phyloP scores from a whole-genome alignment of 1,139 yeast species.

The Nakaseomyces bracarensis region DNA sequence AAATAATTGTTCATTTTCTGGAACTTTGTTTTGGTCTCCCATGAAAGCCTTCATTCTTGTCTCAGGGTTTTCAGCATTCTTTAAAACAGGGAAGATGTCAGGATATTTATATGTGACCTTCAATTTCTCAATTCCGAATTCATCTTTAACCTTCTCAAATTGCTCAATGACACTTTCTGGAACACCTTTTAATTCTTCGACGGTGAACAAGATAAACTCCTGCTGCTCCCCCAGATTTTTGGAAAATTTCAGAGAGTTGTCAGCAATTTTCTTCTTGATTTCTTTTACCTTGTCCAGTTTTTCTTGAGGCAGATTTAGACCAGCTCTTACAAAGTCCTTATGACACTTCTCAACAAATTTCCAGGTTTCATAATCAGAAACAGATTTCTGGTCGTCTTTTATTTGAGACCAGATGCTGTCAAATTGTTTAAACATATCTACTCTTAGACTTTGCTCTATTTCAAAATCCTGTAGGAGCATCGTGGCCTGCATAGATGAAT shows the following conservation, averaged over 20 bases:
- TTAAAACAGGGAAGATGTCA: slow-evolving; percentile 66
- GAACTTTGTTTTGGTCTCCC: slow-evolving; percentile 60
- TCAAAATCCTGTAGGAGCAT: slow-evolving; percentile 46
- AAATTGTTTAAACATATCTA: slow-evolving; percentile 56
- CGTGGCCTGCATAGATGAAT: slow-evolving; percentile 60
- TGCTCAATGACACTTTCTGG: slow-evolving; percentile 54
- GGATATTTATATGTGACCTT: slow-evolving; percentile 79
- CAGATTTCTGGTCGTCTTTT: slow-evolving; percentile 30
- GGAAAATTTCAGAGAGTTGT: slow-evolving; percentile 47
- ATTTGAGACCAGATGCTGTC: slow-evolving; percentile 40
- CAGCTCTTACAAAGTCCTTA: slow-evolving; percentile 52
- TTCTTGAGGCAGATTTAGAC: slow-evolving; percentile 52
- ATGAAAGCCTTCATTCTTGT: slow-evolving; percentile 59
- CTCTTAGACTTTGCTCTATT: slow-evolving; percentile 59
- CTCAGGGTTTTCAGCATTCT: slow-evolving; percentile 52
- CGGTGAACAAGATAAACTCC: slow-evolving; percentile 49
- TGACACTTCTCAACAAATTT: slow-evolving; percentile 51
- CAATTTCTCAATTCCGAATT: slow-evolving; percentile 35
- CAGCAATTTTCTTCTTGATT: slow-evolving; percentile 52
- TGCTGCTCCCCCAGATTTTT: slow-evolving; percentile 67
- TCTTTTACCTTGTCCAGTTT: slow-evolving; percentile 48
- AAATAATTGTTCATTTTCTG: slow-evolving; percentile 53
- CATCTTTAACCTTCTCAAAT: slow-evolving; percentile 42
- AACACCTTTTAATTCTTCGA: slow-evolving; percentile 64
- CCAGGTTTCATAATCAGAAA: slow-evolving; percentile 46